Evolutionary conservation across 345 rosid species (phyloP).

Genomic region (Leavenworthia alabamica): DNA sequence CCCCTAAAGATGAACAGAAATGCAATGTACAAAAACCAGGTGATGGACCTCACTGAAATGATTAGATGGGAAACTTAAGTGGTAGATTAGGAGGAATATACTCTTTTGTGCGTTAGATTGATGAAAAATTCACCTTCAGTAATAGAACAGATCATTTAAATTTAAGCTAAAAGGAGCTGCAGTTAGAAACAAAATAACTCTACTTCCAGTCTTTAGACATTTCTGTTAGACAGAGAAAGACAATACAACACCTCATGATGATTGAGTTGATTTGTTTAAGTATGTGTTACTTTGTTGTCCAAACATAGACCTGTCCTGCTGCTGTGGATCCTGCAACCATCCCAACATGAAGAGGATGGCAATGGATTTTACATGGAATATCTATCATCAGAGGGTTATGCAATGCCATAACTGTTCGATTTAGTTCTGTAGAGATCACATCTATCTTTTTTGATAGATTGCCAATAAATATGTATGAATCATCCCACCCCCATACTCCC

Average conservation of each 20-base stretch:
- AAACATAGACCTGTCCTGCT: slow-evolving; percentile 64
- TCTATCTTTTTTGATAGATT: slow-evolving; percentile 57
- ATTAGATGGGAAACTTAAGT: slow-evolving; percentile 7
- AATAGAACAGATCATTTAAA: neutral
- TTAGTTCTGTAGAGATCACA: slow-evolving; percentile 40
- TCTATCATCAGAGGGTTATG: slow-evolving; percentile 41
- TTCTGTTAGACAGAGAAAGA: neutral
- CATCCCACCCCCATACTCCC: slow-evolving; percentile 94
- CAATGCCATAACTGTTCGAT: slow-evolving; percentile 35
- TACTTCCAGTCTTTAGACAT: neutral
- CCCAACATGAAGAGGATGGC: slow-evolving; percentile 59
- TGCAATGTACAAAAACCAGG: slow-evolving; percentile 9
- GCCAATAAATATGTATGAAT: slow-evolving; percentile 56
- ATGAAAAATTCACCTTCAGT: too few relatives aligned
- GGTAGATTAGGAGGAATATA: neutral
- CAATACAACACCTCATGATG: neutral
- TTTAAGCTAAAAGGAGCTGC: neutral
- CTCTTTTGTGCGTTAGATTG: neutral
- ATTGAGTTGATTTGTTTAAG: neutral
- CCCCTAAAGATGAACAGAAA: neutral
- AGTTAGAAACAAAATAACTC: too few relatives aligned
- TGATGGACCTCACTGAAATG: neutral
- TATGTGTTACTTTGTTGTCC: slow-evolving; percentile 33
- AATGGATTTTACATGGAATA: slow-evolving; percentile 63
- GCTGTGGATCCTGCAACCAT: slow-evolving; percentile 62